Conservation (phyloP, 331 rosid species). For the Quercus phellos region DNA sequence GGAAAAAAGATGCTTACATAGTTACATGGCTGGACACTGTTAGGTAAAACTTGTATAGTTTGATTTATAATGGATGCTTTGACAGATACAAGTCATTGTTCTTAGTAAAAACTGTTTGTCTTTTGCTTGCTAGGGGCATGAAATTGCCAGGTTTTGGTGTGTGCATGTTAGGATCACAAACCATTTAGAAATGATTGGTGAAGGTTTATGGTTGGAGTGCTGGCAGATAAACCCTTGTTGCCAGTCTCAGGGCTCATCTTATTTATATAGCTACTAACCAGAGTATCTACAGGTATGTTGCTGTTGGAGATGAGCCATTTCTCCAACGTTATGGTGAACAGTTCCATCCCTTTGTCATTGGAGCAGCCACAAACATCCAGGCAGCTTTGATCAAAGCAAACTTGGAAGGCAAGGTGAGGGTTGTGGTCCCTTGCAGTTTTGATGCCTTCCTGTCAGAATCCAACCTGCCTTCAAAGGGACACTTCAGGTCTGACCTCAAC, state of each 20-base stretch:
- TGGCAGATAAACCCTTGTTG: background rate
- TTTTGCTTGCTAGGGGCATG: background rate
- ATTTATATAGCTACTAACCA: slow-evolving; percentile 19
- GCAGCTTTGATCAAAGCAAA: slow-evolving; percentile 62
- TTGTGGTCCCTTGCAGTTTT: slow-evolving; percentile 87
- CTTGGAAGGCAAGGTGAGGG: slow-evolving; percentile 62
- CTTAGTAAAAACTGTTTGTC: background rate
- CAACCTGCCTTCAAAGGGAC: slow-evolving; percentile 56
- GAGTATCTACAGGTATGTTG: slow-evolving; percentile 60
- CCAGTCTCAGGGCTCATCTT: slow-evolving; percentile 1
- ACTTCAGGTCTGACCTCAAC: slow-evolving; percentile 72
- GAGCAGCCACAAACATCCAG: slow-evolving; percentile 74
- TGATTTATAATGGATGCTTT: background rate
- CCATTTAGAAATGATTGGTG: background rate
- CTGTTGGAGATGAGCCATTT: slow-evolving; percentile 89
- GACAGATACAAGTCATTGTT: background rate
- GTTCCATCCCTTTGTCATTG: slow-evolving; percentile 63
- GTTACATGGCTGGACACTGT: background rate
- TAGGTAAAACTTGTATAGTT: background rate
- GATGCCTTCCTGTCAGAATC: slow-evolving; percentile 65
- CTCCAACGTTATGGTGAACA: slow-evolving; percentile 67
- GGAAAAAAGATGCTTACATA: background rate
- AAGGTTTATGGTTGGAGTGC: background rate
- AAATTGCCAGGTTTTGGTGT: background rate
- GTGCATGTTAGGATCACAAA: slow-evolving; percentile 15